Evolutionary conservation across 257 asterid species (phyloP), one percentile per base, ranked within the genome.

Genomic region (Ophiorrhiza pumila): DNA sequence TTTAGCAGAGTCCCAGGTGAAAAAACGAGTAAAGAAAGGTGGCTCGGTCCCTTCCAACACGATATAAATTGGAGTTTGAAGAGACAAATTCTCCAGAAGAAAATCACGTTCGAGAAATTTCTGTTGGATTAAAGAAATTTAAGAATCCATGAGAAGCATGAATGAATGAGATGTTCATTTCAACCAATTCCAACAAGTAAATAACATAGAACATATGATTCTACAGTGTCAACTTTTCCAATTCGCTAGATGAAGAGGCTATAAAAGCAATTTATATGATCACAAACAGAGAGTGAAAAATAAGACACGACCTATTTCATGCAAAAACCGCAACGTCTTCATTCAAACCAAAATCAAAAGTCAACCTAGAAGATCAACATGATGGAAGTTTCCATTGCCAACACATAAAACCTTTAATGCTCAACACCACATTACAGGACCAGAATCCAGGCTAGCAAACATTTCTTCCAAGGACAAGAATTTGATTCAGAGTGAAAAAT

Each of bases 1-100:
- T 86, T 87, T 90, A 35, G 86, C 62, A 31, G 94, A 85, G 85
- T 92, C 98, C 99, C 99, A 95, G 62, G 88, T 80, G 86, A 92
- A 95, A 75, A 92, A 93, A 60, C 97, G 96, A 74, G 99, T 92
- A 68, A 95, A 95, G 73, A 90, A 92, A 29, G 90, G 59, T 6
- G 98, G 98, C 77, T 95, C 99, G 50, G 89, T 88, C 76, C 96
- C 98, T 85, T 95, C 99, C 83, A 78, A 86, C 63, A 92, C 92
- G 73, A 90, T 65, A 84, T 89, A 92, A 64, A 90, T 74, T 46
- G 98, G 96, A 78, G 96, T 85, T 70, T 87, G 85, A 71, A 37
- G 87, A 69, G 95, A 87, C 75, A 92, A 77, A 65, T 89, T 92
- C 87, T 95, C 96, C n/a, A 86, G 91, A 77, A 90, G 92, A 81